These are phyloP conservation scores for Zygnema cylindricum DNA, from an alignment of 139 green algal species.

Conservation along the genomic window DNA sequence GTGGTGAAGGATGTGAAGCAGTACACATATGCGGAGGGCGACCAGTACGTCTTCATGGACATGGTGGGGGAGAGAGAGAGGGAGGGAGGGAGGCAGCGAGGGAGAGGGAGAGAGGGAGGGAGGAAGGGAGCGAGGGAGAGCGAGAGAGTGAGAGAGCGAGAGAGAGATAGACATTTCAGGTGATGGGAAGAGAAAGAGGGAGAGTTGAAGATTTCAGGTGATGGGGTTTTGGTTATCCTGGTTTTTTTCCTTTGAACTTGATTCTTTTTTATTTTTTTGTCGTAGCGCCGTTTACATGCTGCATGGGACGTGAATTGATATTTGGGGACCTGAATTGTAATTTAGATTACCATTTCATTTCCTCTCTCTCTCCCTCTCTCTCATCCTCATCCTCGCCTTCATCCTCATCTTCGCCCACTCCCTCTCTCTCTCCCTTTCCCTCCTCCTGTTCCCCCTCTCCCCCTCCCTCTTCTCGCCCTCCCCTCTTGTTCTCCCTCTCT, in stretches of 20 bases:
- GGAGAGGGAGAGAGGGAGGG: too few species aligned
- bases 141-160: too few species aligned
- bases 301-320: not conserved
- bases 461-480: not conserved
- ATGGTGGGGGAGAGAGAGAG: slow-evolving; percentile 48
- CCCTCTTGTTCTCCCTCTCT: not conserved
- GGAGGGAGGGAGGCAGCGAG: too few species aligned
- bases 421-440: slow-evolving; percentile 6
- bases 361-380: not conserved
- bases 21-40: slow-evolving; percentile 48
- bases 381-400: not conserved
- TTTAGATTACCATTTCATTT: not conserved
- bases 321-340: not conserved
- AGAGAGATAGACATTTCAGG: too few species aligned
- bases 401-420: not conserved
- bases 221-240: too few species aligned
- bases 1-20: slow-evolving; percentile 58
- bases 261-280: too few species aligned
- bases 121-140: too few species aligned
- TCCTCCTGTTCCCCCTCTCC: not conserved
- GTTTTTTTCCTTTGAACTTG: too few species aligned
- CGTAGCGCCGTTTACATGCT: too few species aligned
- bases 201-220: too few species aligned
- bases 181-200: too few species aligned
- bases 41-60: slow-evolving; percentile 57